phyloP scores from a whole-genome alignment of 2,329 filamentous ascomycete species.

The Penicillium psychrosexuale region DNA sequence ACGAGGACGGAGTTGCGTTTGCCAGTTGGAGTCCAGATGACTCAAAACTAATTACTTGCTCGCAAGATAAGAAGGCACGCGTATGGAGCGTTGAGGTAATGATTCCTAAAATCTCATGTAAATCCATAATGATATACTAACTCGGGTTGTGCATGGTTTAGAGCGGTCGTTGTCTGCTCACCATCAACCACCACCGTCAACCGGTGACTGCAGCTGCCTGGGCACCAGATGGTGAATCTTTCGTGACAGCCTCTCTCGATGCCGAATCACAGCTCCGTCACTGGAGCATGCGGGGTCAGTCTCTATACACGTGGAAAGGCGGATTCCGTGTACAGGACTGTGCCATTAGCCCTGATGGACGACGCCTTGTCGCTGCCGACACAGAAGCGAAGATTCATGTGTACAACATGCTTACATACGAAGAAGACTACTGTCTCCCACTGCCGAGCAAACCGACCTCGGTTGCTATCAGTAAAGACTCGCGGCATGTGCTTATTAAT shows the following conservation, averaged over 20 bases:
- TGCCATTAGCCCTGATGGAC: constrained; percentile 76
- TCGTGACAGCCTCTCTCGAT: constrained; percentile 77
- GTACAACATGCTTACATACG: constrained; percentile 73
- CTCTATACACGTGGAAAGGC: constrained; percentile 63
- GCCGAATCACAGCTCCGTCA: constrained; percentile 64
- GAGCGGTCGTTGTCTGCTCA: constrained; percentile 62
- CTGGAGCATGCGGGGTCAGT: constrained; percentile 64
- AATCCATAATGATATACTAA: constrained; percentile 7
- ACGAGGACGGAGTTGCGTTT: constrained; percentile 70
- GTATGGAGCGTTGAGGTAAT: constrained; percentile 70
- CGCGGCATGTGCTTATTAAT: constrained; percentile 77
- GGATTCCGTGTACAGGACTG: constrained; percentile 78
- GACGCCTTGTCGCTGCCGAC: constrained; percentile 75
- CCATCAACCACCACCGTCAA: constrained; percentile 69
- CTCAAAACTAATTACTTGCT: constrained; percentile 78
- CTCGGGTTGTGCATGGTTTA: constrained; percentile 32
- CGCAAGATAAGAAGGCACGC: constrained; percentile 67
- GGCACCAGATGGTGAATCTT: constrained; percentile 71
- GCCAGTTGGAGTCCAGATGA: constrained; percentile 92
- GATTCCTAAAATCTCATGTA: not conserved
- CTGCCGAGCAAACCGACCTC: constrained; percentile 70
- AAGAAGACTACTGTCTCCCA: constrained; percentile 71
- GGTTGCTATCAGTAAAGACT: constrained; percentile 76
- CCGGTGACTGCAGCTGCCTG: constrained; percentile 89
- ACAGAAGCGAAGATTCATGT: constrained; percentile 69